Conservation (phyloP, 1,139 yeast genomes). For the Hyphopichia burtonii region DNA sequence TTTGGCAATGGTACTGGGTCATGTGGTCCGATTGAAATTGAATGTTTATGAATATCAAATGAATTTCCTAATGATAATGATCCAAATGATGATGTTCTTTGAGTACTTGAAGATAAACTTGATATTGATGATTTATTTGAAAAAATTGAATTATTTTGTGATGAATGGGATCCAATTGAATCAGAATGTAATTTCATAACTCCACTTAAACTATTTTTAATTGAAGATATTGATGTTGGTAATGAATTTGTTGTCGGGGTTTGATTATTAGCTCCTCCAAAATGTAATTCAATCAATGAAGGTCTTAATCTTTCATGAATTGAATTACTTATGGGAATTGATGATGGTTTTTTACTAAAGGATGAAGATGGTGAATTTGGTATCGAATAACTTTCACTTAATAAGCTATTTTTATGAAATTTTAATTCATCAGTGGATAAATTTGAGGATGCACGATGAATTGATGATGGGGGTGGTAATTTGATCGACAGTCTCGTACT, state of each 20-base stretch:
- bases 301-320: conserved; percentile 39
- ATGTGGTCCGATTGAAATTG: conserved; percentile 26
- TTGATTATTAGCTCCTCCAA: conserved; percentile 8
- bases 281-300: conserved; percentile 41
- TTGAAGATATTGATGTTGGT: conserved; percentile 3
- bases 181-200: conserved; percentile 11
- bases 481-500: conserved; percentile 11
- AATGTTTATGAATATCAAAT: conserved; percentile 14
- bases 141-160: conserved; percentile 31
- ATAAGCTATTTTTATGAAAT: neutral
- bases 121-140: conserved; percentile 33
- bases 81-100: conserved; percentile 25
- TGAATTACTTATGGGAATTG: conserved; percentile 15
- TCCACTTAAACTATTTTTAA: neutral
- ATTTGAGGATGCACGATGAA: conserved; percentile 11
- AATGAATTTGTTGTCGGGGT: neutral
- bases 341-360: conserved; percentile 17
- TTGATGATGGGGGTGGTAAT: conserved; percentile 19
- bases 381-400: neutral
- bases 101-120: conserved; percentile 26
- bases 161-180: conserved; percentile 30
- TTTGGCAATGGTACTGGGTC: conserved; percentile 12
- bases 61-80: conserved; percentile 14
- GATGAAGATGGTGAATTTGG: conserved; percentile 10
- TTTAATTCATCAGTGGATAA: conserved; percentile 8